Percentiles rank a stretch among this genome's conserved stretches.
These are phyloP conservation scores for Stropharia rugosoannulata DNA, from an alignment of 768 basidiomycete genomes.

Conservation along the genomic window DNA sequence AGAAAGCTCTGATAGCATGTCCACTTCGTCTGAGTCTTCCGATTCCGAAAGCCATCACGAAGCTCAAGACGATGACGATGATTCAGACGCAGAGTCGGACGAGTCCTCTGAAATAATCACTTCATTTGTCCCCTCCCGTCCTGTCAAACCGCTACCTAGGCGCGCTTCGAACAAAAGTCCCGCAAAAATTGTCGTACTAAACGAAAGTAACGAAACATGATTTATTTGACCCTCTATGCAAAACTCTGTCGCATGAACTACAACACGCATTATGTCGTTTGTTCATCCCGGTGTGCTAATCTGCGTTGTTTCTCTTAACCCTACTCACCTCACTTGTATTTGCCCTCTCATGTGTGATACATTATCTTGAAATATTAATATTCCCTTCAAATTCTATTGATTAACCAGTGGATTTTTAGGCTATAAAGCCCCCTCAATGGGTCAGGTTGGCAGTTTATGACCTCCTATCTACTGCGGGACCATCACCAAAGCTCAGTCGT, in stretches of 20 bases:
- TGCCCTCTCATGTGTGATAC: too few relatives aligned
- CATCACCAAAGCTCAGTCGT: too few relatives aligned
- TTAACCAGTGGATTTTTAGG: too few relatives aligned
- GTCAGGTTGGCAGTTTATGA: too few relatives aligned
- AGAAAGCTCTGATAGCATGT: conserved; percentile 29
- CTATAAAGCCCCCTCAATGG: too few relatives aligned
- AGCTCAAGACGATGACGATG: conserved; percentile 22
- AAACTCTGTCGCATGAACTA: background rate
- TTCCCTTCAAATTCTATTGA: too few relatives aligned
- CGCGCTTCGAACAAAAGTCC: conserved; percentile 24
- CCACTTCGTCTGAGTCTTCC: conserved; percentile 25
- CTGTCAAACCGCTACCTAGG: conserved; percentile 47
- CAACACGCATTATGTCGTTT: background rate
- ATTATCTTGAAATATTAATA: too few relatives aligned
- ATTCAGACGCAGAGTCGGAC: conserved; percentile 33
- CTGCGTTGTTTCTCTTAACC: too few relatives aligned
- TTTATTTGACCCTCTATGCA: background rate
- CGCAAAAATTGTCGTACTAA: conserved; percentile 32
- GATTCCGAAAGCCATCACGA: conserved; percentile 16
- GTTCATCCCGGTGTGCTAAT: background rate
- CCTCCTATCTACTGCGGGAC: too few relatives aligned
- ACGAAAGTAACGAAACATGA: conserved; percentile 15
- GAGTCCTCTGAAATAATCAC: conserved; percentile 37
- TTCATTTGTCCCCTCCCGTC: conserved; percentile 38
- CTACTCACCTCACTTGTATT: too few relatives aligned